Evolutionary conservation across 495 filamentous ascomycete genomes (phyloP).

Genomic region (Podospora australis): DNA sequence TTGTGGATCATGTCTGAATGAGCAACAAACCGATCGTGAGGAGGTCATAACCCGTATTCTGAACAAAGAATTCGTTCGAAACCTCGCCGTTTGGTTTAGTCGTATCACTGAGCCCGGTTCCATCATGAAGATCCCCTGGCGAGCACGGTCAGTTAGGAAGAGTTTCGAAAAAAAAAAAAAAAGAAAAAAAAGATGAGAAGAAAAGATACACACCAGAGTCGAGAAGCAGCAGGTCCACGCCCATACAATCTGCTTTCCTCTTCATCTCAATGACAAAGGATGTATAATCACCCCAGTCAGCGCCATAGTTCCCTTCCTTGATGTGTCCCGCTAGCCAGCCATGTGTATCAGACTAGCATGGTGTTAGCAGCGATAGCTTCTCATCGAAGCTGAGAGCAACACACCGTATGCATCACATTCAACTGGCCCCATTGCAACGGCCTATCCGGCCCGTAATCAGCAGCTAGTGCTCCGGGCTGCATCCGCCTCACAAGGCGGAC

Average conservation of each 20-base stretch:
- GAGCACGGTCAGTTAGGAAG: not conserved
- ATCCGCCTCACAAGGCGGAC: constrained; percentile 37
- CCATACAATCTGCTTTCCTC: constrained; percentile 56
- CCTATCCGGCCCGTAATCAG: constrained; percentile 28
- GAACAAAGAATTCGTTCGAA: constrained; percentile 61
- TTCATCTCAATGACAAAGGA: constrained; percentile 69
- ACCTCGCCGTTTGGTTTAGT: constrained; percentile 70
- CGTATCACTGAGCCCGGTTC: constrained; percentile 74
- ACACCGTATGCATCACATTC: constrained; percentile 72
- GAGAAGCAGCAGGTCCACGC: constrained; percentile 67
- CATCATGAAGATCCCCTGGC: constrained; percentile 52
- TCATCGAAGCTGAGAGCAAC: no score
- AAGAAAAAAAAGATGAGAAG: no score
- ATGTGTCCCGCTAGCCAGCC: constrained; percentile 82
- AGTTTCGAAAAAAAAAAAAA: no score
- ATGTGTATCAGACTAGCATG: constrained; percentile 55
- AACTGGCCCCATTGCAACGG: constrained; percentile 64
- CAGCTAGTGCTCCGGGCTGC: constrained; percentile 43
- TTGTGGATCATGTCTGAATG: constrained; percentile 29
- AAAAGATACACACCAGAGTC: constrained; percentile 62
- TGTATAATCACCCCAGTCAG: constrained; percentile 85
- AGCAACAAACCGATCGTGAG: constrained; percentile 48
- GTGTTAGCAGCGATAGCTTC: not conserved
- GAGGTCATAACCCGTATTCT: constrained; percentile 44
- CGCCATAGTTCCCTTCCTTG: constrained; percentile 69